These are phyloP conservation scores for Lotus japonicus DNA, from an alignment of 306 rosid genomes.

Conservation along the genomic window DNA sequence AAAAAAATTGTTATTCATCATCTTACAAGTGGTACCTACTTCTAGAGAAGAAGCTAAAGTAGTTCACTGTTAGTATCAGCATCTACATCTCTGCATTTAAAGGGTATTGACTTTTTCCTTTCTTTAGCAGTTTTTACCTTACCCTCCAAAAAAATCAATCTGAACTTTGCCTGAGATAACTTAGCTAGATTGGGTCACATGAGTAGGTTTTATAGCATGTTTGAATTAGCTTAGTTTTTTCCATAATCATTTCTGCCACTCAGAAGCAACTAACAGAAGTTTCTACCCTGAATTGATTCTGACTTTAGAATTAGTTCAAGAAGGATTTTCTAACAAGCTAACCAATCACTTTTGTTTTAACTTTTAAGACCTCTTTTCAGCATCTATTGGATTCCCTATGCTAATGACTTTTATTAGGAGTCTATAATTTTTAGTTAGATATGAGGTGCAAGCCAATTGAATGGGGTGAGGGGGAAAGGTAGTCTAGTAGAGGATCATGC, in stretches of 20 bases:
- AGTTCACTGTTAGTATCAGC: conserved; percentile 2
- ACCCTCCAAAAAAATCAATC: neutral
- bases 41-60: conserved; percentile 8
- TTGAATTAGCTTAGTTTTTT: no score
- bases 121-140: neutral
- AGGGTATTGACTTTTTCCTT: conserved; percentile 5
- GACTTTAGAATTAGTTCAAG: no score
- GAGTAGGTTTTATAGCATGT: neutral
- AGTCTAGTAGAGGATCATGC: neutral
- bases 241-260: no score
- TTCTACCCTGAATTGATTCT: no score
- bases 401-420: neutral
- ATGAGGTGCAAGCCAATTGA: no score
- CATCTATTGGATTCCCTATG: conserved; percentile 1
- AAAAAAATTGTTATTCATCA: neutral
- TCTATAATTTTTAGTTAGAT: neutral
- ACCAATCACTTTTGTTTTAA: neutral
- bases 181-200: neutral
- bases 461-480: neutral
- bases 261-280: no score
- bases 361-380: conserved; percentile 8
- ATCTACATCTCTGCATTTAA: conserved; percentile 6
- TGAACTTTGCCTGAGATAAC: conserved; percentile 11
- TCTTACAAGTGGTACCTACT: neutral
- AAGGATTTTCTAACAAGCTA: no score